Percentiles rank a stretch among this genome's conserved stretches.
Conservation (phyloP, 352 stramenopile genomes). For the Globisporangium paddicum region DNA sequence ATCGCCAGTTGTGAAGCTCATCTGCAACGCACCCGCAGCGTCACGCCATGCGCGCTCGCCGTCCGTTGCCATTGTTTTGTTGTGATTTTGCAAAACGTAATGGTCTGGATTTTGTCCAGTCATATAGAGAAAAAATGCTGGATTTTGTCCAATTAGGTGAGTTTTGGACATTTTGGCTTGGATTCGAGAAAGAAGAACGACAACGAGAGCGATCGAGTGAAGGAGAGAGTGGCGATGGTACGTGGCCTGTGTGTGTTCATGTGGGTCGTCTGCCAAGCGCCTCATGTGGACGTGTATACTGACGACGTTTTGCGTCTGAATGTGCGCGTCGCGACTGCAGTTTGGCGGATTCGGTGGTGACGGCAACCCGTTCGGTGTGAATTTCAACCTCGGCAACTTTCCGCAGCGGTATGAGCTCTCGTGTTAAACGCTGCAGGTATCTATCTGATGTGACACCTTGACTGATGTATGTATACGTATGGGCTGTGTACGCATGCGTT, state of each 20-base stretch:
- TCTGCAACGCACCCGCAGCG: constrained; percentile 24
- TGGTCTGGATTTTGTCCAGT: not conserved
- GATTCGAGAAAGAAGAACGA: constrained; percentile 8
- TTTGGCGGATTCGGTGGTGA: constrained; percentile 72
- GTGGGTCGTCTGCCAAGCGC: not conserved
- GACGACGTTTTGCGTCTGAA: not conserved
- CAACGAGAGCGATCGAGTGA: not conserved
- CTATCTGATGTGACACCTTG: no score
- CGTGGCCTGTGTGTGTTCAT: not conserved
- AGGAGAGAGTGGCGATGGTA: constrained; percentile 7
- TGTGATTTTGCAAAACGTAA: not conserved
- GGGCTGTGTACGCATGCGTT: not conserved
- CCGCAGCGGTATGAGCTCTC: constrained; percentile 42
- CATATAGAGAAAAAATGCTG: not conserved
- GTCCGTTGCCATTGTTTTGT: constrained; percentile 5
- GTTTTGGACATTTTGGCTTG: not conserved
- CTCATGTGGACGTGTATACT: not conserved
- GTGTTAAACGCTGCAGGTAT: not conserved
- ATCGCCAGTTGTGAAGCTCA: not conserved
- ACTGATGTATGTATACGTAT: no score
- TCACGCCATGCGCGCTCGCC: constrained; percentile 14
- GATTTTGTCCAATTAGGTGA: constrained; percentile 1
- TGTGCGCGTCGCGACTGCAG: constrained; percentile 15
- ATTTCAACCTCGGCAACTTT: constrained; percentile 78
- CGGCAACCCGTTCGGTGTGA: constrained; percentile 75